Evolutionary conservation across 176 grass and related monocot species (phyloP), one percentile per base, ranked within the genome.

Genomic region (Luzula sylvatica): DNA sequence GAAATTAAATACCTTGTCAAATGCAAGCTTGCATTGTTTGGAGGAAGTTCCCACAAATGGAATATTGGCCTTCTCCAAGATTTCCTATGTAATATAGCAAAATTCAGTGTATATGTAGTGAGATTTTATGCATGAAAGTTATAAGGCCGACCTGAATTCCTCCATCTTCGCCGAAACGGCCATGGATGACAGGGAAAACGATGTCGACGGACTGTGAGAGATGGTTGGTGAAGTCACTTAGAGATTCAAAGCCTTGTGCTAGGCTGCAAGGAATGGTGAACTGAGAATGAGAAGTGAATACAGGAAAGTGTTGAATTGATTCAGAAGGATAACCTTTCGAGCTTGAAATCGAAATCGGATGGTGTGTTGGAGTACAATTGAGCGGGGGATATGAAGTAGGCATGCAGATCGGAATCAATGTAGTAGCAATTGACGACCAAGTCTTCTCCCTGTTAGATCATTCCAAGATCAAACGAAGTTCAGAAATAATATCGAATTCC

Each of bases 351-450:
- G 45, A 95, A 95, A 46, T 95, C 89, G 2, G 83, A 75, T 70
- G 83, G 83, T 6, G 89, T 88, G 69, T 95, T 95, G 38, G 83
- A 95, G 41, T 95, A 95, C 22, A 95, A 72, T 67, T 88, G 89
- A 0, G 83, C 80, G 0, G 89, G 73, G 4, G 73, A 88, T 42
- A 88, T 84, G 0, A 72, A 76, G 50, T 75, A 95, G 2, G 89
- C 83, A 23, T 82, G 81, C 55, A 95, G 51, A 44, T 45, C 66
- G 11, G n/a, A 48, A 49, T 88, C 89, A 46, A 95, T 81, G 60
- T 95, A 95, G 55, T 88, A 95, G 66, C 83, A 95, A 52, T 20
- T 66, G 9, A 95, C 76, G 8, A 72, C 4, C 76, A 95, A 62
- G 58, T 88, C 89, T 41, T 84, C 83, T 4, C 83, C 83, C 89